Evolutionary conservation across 345 rosid genomes (phyloP).

Genomic region (Salix exigua): DNA sequence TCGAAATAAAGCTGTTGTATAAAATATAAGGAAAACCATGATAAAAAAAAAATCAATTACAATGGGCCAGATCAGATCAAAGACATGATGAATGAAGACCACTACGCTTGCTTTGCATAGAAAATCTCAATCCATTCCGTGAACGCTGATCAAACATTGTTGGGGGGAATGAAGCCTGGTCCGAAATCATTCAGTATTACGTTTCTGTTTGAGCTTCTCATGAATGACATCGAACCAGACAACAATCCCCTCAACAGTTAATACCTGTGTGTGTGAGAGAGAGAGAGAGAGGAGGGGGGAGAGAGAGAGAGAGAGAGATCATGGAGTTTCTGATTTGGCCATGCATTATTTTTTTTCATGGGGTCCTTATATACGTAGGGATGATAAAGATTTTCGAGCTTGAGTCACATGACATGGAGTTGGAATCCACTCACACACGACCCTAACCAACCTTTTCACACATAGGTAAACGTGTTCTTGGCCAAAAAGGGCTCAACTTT

Average conservation of each 20-base stretch:
- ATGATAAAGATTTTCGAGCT: conserved; percentile 8
- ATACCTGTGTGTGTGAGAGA: background rate
- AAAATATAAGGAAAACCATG: background rate
- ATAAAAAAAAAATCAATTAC: too few species aligned
- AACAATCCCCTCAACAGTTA: conserved; percentile 68
- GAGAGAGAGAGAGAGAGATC: background rate
- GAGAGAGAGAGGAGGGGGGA: background rate
- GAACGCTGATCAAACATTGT: conserved; percentile 25
- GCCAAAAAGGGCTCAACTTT: background rate
- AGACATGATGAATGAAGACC: background rate
- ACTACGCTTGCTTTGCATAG: background rate
- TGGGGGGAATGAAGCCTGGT: conserved; percentile 99
- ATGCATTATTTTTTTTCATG: conserved; percentile 30
- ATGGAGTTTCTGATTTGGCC: conserved; percentile 11
- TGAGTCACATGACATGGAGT: conserved; percentile 35
- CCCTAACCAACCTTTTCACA: conserved; percentile 31
- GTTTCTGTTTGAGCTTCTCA: background rate
- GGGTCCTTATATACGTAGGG: conserved; percentile 29
- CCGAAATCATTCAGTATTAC: conserved; percentile 53
- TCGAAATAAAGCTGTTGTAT: background rate
- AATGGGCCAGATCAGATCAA: background rate
- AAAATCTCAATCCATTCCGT: background rate
- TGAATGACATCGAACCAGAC: conserved; percentile 78
- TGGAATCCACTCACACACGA: conserved; percentile 45
- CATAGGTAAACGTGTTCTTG: conserved; percentile 10